Base-by-base conservation (phyloP, 192 early-diverging fungal genomes). In the Linnemannia exigua region DNA sequence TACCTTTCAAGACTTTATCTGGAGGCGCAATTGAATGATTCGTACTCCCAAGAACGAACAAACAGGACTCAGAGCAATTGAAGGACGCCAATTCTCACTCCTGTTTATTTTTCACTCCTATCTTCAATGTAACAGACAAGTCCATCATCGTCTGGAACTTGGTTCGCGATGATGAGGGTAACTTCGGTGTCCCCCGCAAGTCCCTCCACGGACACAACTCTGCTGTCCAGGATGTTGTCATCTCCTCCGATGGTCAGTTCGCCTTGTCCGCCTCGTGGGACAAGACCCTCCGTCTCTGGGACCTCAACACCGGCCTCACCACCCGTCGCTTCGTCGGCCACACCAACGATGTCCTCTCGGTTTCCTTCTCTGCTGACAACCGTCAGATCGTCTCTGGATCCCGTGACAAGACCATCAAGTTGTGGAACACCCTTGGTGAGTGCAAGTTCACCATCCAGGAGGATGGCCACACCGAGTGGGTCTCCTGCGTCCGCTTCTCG, bases 341-440 rank as follows among this genome's bases (percentile, higher is more conserved):
- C 96, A 94, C 92, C 89, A 95, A 96, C 92, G 98, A 99, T 90
- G 98, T 99, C 81, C 89, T 99, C 75, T 99, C 98, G 48, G 98
- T 99, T 82, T 97, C 97, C 87, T 99, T 99, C 97, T 99, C 98
- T 84, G 95, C 98, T 41, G 98, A 99, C 91, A 99, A 99, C 96
- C 96, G 98, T 88, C 98, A 99, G 94, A 99, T 99, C 85, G 97
- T 99, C 77, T 98, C 97, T 76, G 97, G 96, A 81, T 98, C 97
- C 83, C 96, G 97, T 89, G 98, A 99, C 92, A 98, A 97, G 95
- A 94, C 94, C 90, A 98, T 99, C 94, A 99, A 99, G 95, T 92
- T 99, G 88, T 99, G 98, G 98, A 99, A 99, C 96, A 99, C 98
- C 74, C 93, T 99, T 46, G 98, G 98, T 87, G 98, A 99, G 92